Evolutionary conservation across 805 yeast species (phyloP).

Genomic region (Candida parachauliodes): DNA sequence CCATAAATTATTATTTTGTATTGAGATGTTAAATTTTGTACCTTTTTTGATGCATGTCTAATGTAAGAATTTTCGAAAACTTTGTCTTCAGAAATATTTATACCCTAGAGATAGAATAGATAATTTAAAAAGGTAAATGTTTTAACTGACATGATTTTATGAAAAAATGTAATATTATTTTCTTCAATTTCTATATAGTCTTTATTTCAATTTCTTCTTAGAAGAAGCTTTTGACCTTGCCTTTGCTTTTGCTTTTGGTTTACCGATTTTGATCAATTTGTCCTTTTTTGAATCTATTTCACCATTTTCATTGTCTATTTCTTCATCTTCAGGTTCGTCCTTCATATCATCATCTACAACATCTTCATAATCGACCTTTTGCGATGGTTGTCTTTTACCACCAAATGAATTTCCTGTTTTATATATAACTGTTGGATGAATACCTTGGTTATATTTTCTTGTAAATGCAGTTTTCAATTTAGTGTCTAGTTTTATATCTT

Average conservation of each 20-base stretch:
- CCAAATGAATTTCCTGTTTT: slow-evolving; percentile 61
- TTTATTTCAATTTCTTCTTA: slow-evolving; percentile 2
- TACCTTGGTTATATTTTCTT: slow-evolving; percentile 65
- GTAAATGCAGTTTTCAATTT: slow-evolving; percentile 85
- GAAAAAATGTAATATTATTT: too few species aligned
- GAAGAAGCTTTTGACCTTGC: neutral
- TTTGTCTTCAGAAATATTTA: too few species aligned
- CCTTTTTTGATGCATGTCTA: too few species aligned
- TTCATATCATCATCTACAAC: slow-evolving; percentile 60
- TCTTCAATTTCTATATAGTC: neutral
- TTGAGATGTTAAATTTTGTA: too few species aligned
- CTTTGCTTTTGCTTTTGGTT: slow-evolving; percentile 5
- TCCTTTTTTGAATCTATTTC: slow-evolving; percentile 56
- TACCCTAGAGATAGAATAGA: too few species aligned
- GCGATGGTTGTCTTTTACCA: slow-evolving; percentile 20
- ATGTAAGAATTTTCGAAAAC: too few species aligned
- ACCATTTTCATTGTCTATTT: slow-evolving; percentile 43
- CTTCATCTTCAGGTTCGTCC: slow-evolving; percentile 30
- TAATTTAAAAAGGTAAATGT: too few species aligned
- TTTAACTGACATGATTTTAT: too few species aligned
- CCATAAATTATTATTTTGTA: too few species aligned
- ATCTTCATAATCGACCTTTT: slow-evolving; percentile 66
- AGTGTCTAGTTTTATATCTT: slow-evolving; percentile 48
- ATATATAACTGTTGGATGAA: slow-evolving; percentile 85
- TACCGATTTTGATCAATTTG: slow-evolving; percentile 50